These are phyloP conservation scores for Penicillium sp. DNA, from an alignment of 2,329 filamentous ascomycete genomes.

Conservation along the genomic window DNA sequence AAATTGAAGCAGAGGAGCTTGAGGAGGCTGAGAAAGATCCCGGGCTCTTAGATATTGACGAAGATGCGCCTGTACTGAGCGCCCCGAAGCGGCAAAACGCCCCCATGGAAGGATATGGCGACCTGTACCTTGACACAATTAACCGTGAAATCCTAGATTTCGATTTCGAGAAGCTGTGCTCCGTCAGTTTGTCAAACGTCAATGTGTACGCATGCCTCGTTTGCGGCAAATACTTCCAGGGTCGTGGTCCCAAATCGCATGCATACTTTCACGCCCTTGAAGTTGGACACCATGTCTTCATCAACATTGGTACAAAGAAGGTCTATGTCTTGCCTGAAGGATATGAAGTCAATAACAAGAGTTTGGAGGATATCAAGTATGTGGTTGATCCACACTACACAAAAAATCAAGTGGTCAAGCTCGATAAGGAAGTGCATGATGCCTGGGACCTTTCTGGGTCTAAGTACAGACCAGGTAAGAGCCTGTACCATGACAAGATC, in stretches of 20 bases:
- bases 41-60: conserved; percentile 35
- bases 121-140: conserved; percentile 97
- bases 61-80: conserved; percentile 36
- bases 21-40: conserved; percentile 33
- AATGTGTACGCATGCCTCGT: conserved; percentile 98
- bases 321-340: conserved; percentile 72
- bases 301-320: conserved; percentile 74
- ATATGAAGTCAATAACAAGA: conserved; percentile 93
- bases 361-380: conserved; percentile 96
- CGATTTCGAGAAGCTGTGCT: conserved; percentile 98
- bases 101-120: conserved; percentile 83
- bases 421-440: conserved; percentile 63
- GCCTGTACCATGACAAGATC: not conserved
- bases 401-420: conserved; percentile 71
- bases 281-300: conserved; percentile 92
- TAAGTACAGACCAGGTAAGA: conserved; percentile 73
- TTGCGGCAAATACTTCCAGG: conserved; percentile 97
- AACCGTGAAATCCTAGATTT: conserved; percentile 91
- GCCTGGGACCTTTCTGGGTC: conserved; percentile 78
- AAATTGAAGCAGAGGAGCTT: conserved; percentile 63
- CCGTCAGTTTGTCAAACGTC: conserved; percentile 92
- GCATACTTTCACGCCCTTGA: conserved; percentile 98
- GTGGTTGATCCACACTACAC: conserved; percentile 88
- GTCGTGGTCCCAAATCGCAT: conserved; percentile 87
- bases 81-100: conserved; percentile 64